Percentiles rank a stretch among this genome's conserved stretches.
Conservation (phyloP, 805 yeast genomes). For the Candida berthetii region DNA sequence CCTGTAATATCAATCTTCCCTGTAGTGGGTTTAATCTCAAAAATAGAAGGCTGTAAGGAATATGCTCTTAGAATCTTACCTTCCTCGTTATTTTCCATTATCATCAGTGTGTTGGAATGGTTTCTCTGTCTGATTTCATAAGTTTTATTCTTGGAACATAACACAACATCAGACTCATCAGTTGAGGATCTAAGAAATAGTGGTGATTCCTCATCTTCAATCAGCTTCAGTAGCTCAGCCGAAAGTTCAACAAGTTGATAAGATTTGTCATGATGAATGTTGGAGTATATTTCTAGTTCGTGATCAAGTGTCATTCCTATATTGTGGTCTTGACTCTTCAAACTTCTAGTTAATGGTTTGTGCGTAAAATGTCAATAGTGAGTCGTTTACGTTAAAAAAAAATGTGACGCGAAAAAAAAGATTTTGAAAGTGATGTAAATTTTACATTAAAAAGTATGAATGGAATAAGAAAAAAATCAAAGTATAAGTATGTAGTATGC, state of each 20-base stretch:
- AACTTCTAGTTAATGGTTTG: too few relatives aligned
- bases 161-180: constrained; percentile 38
- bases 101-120: constrained; percentile 79
- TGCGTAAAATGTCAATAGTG: too few relatives aligned
- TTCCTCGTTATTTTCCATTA: constrained; percentile 28
- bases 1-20: constrained; percentile 25
- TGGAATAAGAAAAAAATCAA: too few relatives aligned
- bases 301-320: background rate
- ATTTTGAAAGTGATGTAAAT: too few relatives aligned
- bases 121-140: constrained; percentile 71
- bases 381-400: too few relatives aligned
- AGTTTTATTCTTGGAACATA: constrained; percentile 54
- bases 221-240: constrained; percentile 36
- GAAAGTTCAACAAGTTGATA: constrained; percentile 49
- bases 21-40: constrained; percentile 26
- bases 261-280: constrained; percentile 20
- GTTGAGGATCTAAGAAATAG: constrained; percentile 24
- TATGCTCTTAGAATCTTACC: constrained; percentile 25
- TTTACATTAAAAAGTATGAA: too few relatives aligned
- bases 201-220: constrained; percentile 20
- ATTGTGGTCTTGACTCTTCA: too few relatives aligned
- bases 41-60: constrained; percentile 26
- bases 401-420: too few relatives aligned
- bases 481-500: too few relatives aligned
- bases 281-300: constrained; percentile 20